Conservation (phyloP, 2,329 filamentous ascomycete genomes). For the Corynespora cassiicola region DNA sequence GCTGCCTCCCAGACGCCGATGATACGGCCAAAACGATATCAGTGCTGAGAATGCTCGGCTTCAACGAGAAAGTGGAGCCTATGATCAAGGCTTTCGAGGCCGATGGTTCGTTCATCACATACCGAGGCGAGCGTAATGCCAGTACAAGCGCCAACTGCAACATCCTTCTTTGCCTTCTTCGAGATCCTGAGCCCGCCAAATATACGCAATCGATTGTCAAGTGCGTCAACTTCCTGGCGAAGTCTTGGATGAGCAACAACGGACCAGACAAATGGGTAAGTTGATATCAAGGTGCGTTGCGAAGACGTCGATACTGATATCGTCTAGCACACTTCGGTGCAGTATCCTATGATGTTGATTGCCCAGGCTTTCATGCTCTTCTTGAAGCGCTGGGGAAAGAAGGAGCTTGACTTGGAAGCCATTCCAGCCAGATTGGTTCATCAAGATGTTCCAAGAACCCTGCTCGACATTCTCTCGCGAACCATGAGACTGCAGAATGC, state of each 20-base stretch:
- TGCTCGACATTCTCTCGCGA: constrained; percentile 12
- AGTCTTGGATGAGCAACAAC: constrained; percentile 13
- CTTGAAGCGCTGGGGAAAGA: constrained; percentile 15
- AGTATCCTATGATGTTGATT: constrained; percentile 21
- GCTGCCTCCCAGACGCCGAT: constrained; percentile 11
- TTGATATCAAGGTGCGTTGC: not conserved
- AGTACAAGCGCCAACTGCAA: constrained; percentile 47
- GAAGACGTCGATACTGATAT: constrained; percentile 2
- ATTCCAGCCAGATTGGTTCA: constrained; percentile 8
- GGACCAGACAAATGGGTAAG: constrained; percentile 23
- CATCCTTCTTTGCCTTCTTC: constrained; percentile 37
- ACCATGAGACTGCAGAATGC: constrained; percentile 14
- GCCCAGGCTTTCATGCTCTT: constrained; percentile 12
- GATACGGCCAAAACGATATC: constrained; percentile 19
- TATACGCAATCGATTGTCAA: constrained; percentile 18
- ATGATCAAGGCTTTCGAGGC: constrained; percentile 38
- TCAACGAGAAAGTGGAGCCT: constrained; percentile 8
- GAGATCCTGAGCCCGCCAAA: constrained; percentile 4
- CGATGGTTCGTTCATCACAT: constrained; percentile 41
- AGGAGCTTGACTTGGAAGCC: constrained; percentile 9
- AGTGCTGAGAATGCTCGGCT: constrained; percentile 8
- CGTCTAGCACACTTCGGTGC: constrained; percentile 12
- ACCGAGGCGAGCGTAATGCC: constrained; percentile 35
- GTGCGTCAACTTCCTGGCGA: constrained; percentile 10
- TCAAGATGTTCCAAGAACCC: constrained; percentile 12